Conservation (phyloP, 495 filamentous ascomycete genomes). For the Penicillium paxilli region DNA sequence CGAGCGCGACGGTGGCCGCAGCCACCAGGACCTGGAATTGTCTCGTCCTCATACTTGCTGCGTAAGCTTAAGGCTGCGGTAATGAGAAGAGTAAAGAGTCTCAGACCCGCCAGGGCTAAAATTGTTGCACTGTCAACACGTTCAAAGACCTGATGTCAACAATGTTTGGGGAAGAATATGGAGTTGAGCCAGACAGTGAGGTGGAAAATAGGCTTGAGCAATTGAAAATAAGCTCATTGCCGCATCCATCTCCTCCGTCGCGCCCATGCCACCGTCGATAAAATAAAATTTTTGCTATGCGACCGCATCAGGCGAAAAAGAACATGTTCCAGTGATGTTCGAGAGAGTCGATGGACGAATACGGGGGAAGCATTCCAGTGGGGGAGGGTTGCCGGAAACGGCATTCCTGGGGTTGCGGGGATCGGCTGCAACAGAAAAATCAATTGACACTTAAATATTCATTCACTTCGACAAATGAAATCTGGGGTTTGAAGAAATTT, state of each 20-base stretch:
- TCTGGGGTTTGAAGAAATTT: neutral
- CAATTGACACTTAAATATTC: no score
- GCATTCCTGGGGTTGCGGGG: constrained; percentile 5
- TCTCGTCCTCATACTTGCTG: constrained; percentile 1
- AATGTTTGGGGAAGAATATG: neutral
- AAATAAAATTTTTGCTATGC: neutral
- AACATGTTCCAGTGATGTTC: neutral
- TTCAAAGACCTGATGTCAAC: no score
- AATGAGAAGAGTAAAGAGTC: neutral
- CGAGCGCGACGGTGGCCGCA: constrained; percentile 2
- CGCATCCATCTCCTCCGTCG: neutral
- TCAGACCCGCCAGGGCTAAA: no score
- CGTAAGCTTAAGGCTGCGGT: neutral
- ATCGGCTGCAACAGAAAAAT: neutral
- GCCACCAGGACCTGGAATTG: constrained; percentile 12
- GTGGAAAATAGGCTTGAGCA: neutral
- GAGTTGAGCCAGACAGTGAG: neutral
- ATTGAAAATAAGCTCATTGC: neutral
- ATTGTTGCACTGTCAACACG: no score
- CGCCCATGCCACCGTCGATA: neutral
- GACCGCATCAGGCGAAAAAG: neutral
- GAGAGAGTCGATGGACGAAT: constrained; percentile 1
- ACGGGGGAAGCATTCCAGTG: constrained; percentile 1
- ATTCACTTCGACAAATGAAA: no score
- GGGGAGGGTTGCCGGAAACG: constrained; percentile 5